Conservation (phyloP, 2,329 filamentous ascomycete genomes). For the Fusarium musae region DNA sequence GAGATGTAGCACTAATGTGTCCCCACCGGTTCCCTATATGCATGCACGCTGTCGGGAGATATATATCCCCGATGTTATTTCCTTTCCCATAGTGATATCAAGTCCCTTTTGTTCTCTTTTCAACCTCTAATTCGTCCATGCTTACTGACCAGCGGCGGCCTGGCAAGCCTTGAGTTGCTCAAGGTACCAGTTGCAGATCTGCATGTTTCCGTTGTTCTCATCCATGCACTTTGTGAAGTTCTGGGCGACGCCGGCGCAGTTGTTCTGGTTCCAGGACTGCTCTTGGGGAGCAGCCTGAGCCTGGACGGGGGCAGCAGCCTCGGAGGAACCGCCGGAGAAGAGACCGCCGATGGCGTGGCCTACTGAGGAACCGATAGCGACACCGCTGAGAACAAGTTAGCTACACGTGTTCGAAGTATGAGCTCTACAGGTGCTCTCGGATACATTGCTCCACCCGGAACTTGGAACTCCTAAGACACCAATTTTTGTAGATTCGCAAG, state of each 20-base stretch:
- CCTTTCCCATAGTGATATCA: slow-evolving; percentile 7
- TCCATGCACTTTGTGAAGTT: slow-evolving; percentile 97
- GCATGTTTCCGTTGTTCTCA: slow-evolving; percentile 91
- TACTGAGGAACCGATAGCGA: slow-evolving; percentile 94
- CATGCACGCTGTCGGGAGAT: slow-evolving; percentile 38
- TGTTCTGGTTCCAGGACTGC: slow-evolving; percentile 65
- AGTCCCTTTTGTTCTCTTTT: slow-evolving; percentile 11
- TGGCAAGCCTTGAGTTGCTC: slow-evolving; percentile 96
- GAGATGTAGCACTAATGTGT: slow-evolving; percentile 40
- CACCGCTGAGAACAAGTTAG: slow-evolving; percentile 72
- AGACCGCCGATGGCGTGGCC: slow-evolving; percentile 93
- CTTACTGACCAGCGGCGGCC: slow-evolving; percentile 77
- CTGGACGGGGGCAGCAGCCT: slow-evolving; percentile 63
- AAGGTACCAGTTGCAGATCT: slow-evolving; percentile 97
- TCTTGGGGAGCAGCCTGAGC: slow-evolving; percentile 57
- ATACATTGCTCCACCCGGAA: slow-evolving; percentile 11
- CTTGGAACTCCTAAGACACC: background rate
- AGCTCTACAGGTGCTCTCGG: background rate
- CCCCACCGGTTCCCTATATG: slow-evolving; percentile 29
- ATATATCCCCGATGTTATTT: slow-evolving; percentile 31
- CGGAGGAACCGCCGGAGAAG: slow-evolving; percentile 84
- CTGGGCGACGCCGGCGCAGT: slow-evolving; percentile 83
- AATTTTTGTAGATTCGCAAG: background rate
- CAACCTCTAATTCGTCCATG: background rate
- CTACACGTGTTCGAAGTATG: slow-evolving; percentile 18